A percentile compares a stretch with the other conserved stretches of the same genome.
Evolutionary conservation across 805 yeast species (phyloP).

Genomic region (Jamesozyma jinghongensis): DNA sequence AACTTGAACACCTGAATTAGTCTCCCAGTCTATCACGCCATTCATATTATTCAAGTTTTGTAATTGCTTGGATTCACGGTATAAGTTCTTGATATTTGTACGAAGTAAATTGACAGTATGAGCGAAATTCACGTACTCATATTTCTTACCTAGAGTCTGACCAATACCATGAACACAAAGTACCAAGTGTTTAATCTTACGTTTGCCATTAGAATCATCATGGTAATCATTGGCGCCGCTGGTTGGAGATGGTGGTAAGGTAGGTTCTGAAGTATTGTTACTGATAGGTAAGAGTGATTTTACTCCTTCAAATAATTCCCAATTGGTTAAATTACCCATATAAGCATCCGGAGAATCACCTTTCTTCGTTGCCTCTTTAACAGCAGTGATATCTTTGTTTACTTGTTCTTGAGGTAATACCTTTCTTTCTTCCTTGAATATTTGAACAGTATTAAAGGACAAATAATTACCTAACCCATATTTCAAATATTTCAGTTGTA

Average conservation of each 20-base stretch:
- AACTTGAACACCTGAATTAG: slow-evolving; percentile 63
- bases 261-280: slow-evolving; percentile 7
- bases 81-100: slow-evolving; percentile 45
- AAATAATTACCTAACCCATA: slow-evolving; percentile 27
- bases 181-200: slow-evolving; percentile 49
- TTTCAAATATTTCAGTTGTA: slow-evolving; percentile 31
- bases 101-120: slow-evolving; percentile 70
- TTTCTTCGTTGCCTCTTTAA: not conserved
- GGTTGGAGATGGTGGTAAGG: not conserved
- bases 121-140: slow-evolving; percentile 77
- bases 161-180: slow-evolving; percentile 96
- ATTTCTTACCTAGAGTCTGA: slow-evolving; percentile 68
- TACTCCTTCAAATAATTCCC: slow-evolving; percentile 7
- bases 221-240: slow-evolving; percentile 25
- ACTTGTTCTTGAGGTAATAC: not conserved
- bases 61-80: slow-evolving; percentile 34
- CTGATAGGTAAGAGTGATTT: slow-evolving; percentile 1
- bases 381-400: too few species aligned
- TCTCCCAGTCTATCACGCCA: slow-evolving; percentile 34
- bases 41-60: slow-evolving; percentile 36
- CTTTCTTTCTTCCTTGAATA: slow-evolving; percentile 13
- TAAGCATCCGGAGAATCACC: not conserved
- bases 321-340: slow-evolving; percentile 3
- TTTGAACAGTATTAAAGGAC: slow-evolving; percentile 40
- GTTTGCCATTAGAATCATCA: slow-evolving; percentile 27